Base-by-base conservation (phyloP, 352 stramenopile genomes). In the Phytophthora sp. region DNA sequence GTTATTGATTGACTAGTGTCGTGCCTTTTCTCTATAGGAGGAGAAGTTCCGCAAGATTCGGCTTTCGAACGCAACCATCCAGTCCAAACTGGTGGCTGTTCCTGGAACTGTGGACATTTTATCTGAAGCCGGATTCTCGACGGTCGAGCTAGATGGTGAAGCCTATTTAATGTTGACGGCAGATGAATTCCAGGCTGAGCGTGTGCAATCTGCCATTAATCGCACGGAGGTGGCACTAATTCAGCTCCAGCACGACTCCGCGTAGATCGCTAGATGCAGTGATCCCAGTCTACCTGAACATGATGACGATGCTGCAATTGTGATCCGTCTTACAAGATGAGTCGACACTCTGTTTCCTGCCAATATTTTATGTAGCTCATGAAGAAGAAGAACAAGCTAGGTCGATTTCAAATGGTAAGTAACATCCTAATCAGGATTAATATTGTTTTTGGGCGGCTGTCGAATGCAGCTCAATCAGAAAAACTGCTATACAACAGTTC, bases 41-140 rank as follows among this genome's bases (percentile, higher is more conserved):
- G 81, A 89, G 18, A 90, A 92, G 38, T 92, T 88, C 57, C 84
- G 84, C 26, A 85, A 81, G 44, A 72, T 90, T 56, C 79, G 84
- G 13, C 57, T 92, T 11, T 77, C 73, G 21, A 92, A 90, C 41
- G 67, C 78, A 1, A 50, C 58, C 20, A 88, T 92, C 49, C 81
- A 92, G 56, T 63, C 66, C 42, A 92, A 92, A 57, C 63, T 92
- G n/a, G 76, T 89, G 35, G 46, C 70, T 3, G 84, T 90, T 2
- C 62, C 66, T 23, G 84, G 81, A 27, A 79, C 81, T 35, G 49
- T 86, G 8, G 81, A 90, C 18, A 66, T 90, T 47, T 50, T 92
- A n/a, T 42, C 57, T 13, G 84, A 90, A 70, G 78, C 84, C 9
- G 84, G 81, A 0, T 90, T 92, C 38, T 66, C 35, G 9, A 66